A percentile compares a stretch with the other conserved stretches of the same genome.
These are phyloP conservation scores for Apophysomyces elegans DNA, from an alignment of 371 early-diverging fungal species.

Conservation along the genomic window DNA sequence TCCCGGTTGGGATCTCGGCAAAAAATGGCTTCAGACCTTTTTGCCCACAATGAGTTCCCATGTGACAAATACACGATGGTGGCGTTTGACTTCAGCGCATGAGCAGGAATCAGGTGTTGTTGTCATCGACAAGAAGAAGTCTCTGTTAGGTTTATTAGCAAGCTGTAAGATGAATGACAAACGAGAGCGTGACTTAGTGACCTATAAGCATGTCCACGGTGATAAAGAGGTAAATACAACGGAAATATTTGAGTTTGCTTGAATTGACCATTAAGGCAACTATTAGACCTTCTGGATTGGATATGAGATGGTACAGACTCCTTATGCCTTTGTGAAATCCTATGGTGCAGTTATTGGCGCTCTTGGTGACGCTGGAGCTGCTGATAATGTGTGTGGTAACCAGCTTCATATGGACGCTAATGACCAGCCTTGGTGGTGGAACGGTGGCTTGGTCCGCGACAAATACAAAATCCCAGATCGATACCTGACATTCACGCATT, in stretches of 20 bases:
- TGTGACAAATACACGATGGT: slow-evolving; percentile 50
- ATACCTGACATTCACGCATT: slow-evolving; percentile 37
- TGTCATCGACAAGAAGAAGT: slow-evolving; percentile 59
- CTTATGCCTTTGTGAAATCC: slow-evolving; percentile 56
- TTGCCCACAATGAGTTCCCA: slow-evolving; percentile 49
- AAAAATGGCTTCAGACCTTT: slow-evolving; percentile 51
- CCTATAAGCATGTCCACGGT: slow-evolving; percentile 54
- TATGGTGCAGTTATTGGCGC: slow-evolving; percentile 62
- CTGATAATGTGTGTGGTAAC: slow-evolving; percentile 55
- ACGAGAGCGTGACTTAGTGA: slow-evolving; percentile 48
- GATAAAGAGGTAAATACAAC: slow-evolving; percentile 54
- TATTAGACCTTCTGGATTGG: slow-evolving; percentile 62
- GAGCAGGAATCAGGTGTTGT: slow-evolving; percentile 72
- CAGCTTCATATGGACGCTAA: slow-evolving; percentile 50
- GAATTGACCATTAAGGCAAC: background rate
- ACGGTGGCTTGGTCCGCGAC: slow-evolving; percentile 53
- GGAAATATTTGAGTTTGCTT: background rate
- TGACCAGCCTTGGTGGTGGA: slow-evolving; percentile 53
- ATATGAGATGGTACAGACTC: slow-evolving; percentile 60
- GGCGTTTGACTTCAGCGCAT: slow-evolving; percentile 48
- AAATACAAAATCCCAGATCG: slow-evolving; percentile 43
- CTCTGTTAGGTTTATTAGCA: slow-evolving; percentile 56
- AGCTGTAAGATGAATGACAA: slow-evolving; percentile 64
- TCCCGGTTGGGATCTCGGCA: slow-evolving; percentile 35
- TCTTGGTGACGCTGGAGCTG: slow-evolving; percentile 48